phyloP scores from a whole-genome alignment of 306 rosid species.

The Quercus glauca region DNA sequence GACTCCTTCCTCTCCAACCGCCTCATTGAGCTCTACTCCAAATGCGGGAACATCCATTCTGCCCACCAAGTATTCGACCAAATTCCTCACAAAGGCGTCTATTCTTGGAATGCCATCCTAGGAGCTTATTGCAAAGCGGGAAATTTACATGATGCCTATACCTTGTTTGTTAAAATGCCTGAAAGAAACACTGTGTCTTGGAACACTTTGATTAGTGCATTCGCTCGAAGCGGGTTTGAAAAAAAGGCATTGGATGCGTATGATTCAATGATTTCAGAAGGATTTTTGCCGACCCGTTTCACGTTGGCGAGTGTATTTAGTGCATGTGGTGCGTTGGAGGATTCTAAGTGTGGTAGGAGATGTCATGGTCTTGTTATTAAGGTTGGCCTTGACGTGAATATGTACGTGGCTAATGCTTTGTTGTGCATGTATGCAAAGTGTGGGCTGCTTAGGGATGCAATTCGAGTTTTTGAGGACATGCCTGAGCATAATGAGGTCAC shows the following conservation, averaged over 20 bases:
- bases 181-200: slow-evolving; percentile 62
- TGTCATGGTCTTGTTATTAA: slow-evolving; percentile 61
- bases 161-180: slow-evolving; percentile 57
- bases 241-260: slow-evolving; percentile 50
- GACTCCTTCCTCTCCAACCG: slow-evolving; percentile 57
- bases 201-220: slow-evolving; percentile 56
- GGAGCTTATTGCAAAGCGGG: slow-evolving; percentile 43
- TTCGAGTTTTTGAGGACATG: slow-evolving; percentile 48
- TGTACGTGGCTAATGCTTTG: slow-evolving; percentile 57
- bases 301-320: slow-evolving; percentile 66
- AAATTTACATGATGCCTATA: slow-evolving; percentile 31
- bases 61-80: slow-evolving; percentile 47
- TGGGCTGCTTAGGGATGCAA: slow-evolving; percentile 47
- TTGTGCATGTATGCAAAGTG: slow-evolving; percentile 65
- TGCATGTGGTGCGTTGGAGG: slow-evolving; percentile 43
- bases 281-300: slow-evolving; percentile 52
- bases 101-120: slow-evolving; percentile 66
- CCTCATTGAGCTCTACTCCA: slow-evolving; percentile 57
- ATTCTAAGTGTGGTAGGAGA: slow-evolving; percentile 49
- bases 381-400: slow-evolving; percentile 50
- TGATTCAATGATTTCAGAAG: slow-evolving; percentile 46
- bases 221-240: slow-evolving; percentile 48
- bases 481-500: slow-evolving; percentile 69
- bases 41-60: slow-evolving; percentile 31
- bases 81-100: slow-evolving; percentile 52